Conservation (phyloP, 495 filamentous ascomycete species). For the Saxophila tyrrhenica region DNA sequence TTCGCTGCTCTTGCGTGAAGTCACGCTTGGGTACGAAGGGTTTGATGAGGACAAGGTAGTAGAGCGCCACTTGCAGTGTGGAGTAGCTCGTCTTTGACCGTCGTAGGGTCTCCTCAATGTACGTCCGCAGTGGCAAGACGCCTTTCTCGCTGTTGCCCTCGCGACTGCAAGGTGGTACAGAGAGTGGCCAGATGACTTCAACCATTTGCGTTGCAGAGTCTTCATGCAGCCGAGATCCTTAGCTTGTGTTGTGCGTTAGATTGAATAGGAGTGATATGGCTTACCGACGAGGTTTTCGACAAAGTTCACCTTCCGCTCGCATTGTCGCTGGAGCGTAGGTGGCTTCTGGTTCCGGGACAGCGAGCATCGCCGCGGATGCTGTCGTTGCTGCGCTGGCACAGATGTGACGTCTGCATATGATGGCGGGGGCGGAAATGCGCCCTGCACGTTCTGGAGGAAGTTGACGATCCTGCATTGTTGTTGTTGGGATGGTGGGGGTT, state of each 20-base stretch:
- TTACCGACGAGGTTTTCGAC: constrained; percentile 99
- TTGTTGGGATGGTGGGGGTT: no score
- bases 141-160: constrained; percentile 42
- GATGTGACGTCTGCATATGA: constrained; percentile 26
- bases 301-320: constrained; percentile 87
- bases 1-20: constrained; percentile 78
- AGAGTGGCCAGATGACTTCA: constrained; percentile 90
- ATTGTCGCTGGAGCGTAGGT: constrained; percentile 75
- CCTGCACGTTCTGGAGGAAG: not conserved
- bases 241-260: constrained; percentile 18
- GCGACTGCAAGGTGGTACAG: constrained; percentile 43
- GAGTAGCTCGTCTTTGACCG: constrained; percentile 94
- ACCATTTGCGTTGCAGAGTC: constrained; percentile 97
- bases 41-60: constrained; percentile 90
- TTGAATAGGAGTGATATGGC: constrained; percentile 28
- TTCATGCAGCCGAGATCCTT: constrained; percentile 36
- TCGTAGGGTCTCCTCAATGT: constrained; percentile 93
- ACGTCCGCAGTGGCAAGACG: constrained; percentile 81
- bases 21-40: constrained; percentile 72
- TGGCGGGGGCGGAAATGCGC: constrained; percentile 4
- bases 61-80: constrained; percentile 90
- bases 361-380: constrained; percentile 62
- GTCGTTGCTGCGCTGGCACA: constrained; percentile 57
- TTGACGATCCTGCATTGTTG: not conserved
- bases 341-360: constrained; percentile 46